These are phyloP conservation scores for Millerago galiae DNA, from an alignment of 805 yeast species.

Conservation along the genomic window DNA sequence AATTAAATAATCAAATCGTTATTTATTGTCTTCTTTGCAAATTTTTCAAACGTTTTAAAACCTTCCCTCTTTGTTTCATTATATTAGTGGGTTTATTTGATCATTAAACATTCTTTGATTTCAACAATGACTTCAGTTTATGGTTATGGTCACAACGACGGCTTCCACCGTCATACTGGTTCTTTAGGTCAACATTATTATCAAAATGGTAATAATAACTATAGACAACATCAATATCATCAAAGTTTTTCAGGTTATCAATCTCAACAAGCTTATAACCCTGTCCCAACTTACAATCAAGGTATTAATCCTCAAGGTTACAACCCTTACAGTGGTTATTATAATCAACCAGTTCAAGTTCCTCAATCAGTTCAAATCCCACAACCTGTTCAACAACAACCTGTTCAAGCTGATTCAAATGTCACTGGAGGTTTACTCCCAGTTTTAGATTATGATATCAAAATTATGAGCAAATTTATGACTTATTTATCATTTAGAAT, in stretches of 20 bases:
- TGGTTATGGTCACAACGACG: slow-evolving; percentile 14
- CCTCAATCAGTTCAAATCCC: slow-evolving; percentile 1
- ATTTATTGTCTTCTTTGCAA: no score
- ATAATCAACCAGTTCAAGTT: slow-evolving; percentile 3
- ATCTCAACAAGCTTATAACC: neutral
- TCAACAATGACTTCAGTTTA: slow-evolving; percentile 18
- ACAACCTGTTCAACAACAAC: neutral
- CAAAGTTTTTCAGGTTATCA: slow-evolving; percentile 1
- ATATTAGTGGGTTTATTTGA: no score
- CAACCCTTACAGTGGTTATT: slow-evolving; percentile 7
- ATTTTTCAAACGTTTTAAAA: no score
- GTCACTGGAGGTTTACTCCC: slow-evolving; percentile 67
- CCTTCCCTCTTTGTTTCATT: no score
- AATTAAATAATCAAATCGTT: neutral
- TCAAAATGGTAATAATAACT: neutral
- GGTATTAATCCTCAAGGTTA: slow-evolving; percentile 1
- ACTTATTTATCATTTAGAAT: slow-evolving; percentile 68
- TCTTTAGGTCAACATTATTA: slow-evolving; percentile 2
- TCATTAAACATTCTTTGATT: neutral
- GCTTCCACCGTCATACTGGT: slow-evolving; percentile 5
- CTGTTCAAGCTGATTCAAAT: slow-evolving; percentile 10
- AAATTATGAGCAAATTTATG: slow-evolving; percentile 72
- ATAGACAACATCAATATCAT: slow-evolving; percentile 1
- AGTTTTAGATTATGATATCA: slow-evolving; percentile 73
- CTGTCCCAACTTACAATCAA: slow-evolving; percentile 1